Evolutionary conservation across 2,329 filamentous ascomycete species (phyloP).

Genomic region (Aphanocladium album): DNA sequence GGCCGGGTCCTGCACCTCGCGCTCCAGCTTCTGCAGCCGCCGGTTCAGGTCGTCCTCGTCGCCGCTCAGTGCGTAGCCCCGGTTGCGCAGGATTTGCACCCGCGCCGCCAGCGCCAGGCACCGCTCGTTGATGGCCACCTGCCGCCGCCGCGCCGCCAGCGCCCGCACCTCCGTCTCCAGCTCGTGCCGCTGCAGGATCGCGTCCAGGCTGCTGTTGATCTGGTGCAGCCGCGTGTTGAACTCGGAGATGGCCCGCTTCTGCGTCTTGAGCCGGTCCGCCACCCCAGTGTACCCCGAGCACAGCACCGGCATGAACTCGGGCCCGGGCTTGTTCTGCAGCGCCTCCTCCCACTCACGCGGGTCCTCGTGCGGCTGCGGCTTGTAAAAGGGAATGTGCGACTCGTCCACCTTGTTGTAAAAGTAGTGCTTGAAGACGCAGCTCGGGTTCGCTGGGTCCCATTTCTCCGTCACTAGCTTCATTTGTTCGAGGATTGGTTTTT

Average conservation of each 20-base stretch:
- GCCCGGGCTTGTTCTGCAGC: constrained; percentile 70
- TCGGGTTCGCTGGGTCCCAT: constrained; percentile 65
- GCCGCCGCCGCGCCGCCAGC: constrained; percentile 65
- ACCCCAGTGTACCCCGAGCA: constrained; percentile 69
- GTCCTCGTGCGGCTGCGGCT: constrained; percentile 65
- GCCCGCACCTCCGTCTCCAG: constrained; percentile 70
- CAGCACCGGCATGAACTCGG: constrained; percentile 71
- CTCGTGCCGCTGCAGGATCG: constrained; percentile 71
- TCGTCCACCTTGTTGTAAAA: constrained; percentile 83
- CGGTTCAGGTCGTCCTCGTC: constrained; percentile 74
- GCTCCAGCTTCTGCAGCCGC: constrained; percentile 65
- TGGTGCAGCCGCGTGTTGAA: constrained; percentile 71
- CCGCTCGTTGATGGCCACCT: constrained; percentile 66
- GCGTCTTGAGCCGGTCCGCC: constrained; percentile 65
- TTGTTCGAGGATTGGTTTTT: constrained; percentile 71
- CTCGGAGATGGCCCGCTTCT: constrained; percentile 62
- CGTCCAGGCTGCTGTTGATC: constrained; percentile 69
- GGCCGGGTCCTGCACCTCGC: constrained; percentile 66
- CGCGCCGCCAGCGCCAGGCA: constrained; percentile 71
- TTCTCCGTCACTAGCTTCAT: constrained; percentile 65
- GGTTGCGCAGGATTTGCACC: constrained; percentile 74
- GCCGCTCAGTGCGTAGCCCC: constrained; percentile 73
- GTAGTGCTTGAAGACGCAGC: constrained; percentile 74
- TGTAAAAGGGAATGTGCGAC: constrained; percentile 69
- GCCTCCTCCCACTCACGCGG: constrained; percentile 80